phyloP scores from a whole-genome alignment of 2,329 filamentous ascomycete genomes.

The Fonsecaea pedrosoi region DNA sequence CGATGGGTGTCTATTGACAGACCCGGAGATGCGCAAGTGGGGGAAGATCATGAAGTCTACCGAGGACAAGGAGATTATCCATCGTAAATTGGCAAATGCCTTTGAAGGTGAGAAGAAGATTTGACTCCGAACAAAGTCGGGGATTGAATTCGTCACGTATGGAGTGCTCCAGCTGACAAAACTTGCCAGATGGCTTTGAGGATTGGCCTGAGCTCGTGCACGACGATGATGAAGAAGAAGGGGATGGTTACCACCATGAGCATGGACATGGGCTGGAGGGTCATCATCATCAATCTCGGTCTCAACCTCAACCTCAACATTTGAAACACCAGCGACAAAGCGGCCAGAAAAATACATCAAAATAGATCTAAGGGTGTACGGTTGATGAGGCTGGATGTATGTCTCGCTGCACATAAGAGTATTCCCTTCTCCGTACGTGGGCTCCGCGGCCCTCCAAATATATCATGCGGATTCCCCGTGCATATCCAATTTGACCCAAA shows the following conservation, averaged over 20 bases:
- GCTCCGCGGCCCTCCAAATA: no score
- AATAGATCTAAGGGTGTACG: no score
- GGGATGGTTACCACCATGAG: neutral
- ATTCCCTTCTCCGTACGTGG: no score
- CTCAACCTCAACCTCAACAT: no score
- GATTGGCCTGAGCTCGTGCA: constrained; percentile 55
- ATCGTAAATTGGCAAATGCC: constrained; percentile 55
- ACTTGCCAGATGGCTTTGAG: constrained; percentile 60
- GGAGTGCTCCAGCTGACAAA: neutral
- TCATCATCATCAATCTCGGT: no score
- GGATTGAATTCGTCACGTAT: neutral
- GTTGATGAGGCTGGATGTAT: no score
- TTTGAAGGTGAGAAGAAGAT: constrained; percentile 53
- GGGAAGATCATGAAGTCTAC: constrained; percentile 59
- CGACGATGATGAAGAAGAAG: constrained; percentile 21
- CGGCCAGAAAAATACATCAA: no score
- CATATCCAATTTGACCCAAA: no score
- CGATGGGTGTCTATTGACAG: constrained; percentile 67
- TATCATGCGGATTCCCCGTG: no score
- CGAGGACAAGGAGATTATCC: constrained; percentile 50
- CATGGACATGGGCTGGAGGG: neutral
- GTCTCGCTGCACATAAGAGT: no score
- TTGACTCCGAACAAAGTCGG: no score
- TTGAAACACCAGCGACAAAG: no score
- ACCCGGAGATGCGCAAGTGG: constrained; percentile 64